These are phyloP conservation scores for Hypoxylon sp. DNA, from an alignment of 2,329 filamentous ascomycete species.

Conservation along the genomic window DNA sequence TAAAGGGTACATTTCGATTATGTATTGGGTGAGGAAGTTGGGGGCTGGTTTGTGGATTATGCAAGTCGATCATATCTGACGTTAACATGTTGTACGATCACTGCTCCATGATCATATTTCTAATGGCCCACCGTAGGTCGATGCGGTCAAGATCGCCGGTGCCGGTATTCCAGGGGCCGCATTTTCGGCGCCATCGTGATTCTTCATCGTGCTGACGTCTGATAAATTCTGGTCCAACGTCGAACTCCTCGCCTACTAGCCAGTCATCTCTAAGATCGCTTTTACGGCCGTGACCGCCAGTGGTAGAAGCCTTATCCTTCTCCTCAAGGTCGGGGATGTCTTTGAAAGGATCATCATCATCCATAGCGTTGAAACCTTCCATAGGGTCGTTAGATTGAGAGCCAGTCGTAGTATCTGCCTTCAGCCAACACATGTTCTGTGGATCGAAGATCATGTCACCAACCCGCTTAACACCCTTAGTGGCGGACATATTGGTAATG, in stretches of 20 bases:
- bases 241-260: conserved; percentile 95
- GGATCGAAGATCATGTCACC: conserved; percentile 99
- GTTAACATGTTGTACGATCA: conserved; percentile 18
- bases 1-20: conserved; percentile 14
- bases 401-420: conserved; percentile 71
- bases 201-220: conserved; percentile 92
- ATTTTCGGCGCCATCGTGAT: conserved; percentile 89
- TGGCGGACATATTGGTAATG: conserved; percentile 89
- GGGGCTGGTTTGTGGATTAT: conserved; percentile 1
- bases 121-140: conserved; percentile 84
- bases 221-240: conserved; percentile 95
- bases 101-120: conserved; percentile 67
- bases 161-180: conserved; percentile 80
- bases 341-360: conserved; percentile 93
- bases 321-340: conserved; percentile 95
- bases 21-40: neutral
- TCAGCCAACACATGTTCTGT: conserved; percentile 97
- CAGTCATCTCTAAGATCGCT: conserved; percentile 81
- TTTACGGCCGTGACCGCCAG: conserved; percentile 65
- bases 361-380: conserved; percentile 77
- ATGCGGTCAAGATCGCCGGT: conserved; percentile 67
- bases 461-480: conserved; percentile 91
- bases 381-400: conserved; percentile 70
- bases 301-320: conserved; percentile 64
- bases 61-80: neutral